Evolutionary conservation across 495 filamentous ascomycete genomes (phyloP).

Genomic region (Xylaria sp.): DNA sequence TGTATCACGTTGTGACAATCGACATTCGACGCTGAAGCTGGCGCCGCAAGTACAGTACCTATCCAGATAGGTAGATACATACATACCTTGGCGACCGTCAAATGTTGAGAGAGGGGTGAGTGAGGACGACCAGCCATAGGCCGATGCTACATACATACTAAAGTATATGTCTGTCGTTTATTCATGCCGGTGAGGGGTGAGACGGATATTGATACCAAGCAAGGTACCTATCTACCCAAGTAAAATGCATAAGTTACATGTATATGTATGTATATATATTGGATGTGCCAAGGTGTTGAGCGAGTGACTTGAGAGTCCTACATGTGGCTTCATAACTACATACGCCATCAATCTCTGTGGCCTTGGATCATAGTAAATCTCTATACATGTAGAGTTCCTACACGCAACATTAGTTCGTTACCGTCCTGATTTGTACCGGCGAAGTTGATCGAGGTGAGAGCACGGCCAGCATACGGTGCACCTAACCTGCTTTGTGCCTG

Average conservation of each 20-base stretch:
- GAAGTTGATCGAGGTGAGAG: neutral
- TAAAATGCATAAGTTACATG: too few relatives aligned
- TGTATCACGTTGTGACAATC: conserved; percentile 19
- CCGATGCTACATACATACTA: neutral
- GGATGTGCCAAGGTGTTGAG: neutral
- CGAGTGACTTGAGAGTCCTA: neutral
- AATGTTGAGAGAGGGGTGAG: neutral
- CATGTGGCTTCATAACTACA: neutral
- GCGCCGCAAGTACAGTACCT: neutral
- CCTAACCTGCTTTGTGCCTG: neutral
- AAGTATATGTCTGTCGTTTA: neutral
- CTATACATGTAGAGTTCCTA: neutral
- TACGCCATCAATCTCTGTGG: neutral
- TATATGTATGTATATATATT: too few relatives aligned
- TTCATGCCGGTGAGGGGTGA: neutral
- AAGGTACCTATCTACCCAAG: neutral
- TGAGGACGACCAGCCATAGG: neutral
- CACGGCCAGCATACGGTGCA: neutral
- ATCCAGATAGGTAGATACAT: too few relatives aligned
- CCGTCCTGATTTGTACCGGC: neutral
- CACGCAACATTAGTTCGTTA: neutral
- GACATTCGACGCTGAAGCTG: conserved; percentile 15
- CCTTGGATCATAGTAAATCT: neutral
- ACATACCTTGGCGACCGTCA: neutral
- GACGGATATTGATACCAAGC: neutral